Percentiles rank a stretch among this genome's conserved stretches.
phyloP scores from a whole-genome alignment of 106 monocot genomes.

The Dioscorea zingiberensis region DNA sequence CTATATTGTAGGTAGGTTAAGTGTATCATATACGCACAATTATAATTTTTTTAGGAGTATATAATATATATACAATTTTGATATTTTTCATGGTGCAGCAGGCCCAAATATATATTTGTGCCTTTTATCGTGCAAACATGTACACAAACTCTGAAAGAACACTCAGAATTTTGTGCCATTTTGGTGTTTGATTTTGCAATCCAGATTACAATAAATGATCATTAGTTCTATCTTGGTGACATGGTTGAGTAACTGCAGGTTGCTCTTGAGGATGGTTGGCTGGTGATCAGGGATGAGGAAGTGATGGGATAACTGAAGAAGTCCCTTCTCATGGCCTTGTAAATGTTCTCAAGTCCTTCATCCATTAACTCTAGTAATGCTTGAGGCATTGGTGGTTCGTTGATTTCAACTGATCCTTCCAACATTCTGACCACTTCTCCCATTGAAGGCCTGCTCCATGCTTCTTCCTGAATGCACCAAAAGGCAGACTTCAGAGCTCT shows the following conservation, averaged over 20 bases:
- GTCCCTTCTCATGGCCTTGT: slow-evolving; percentile 29
- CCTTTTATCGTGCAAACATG: too few relatives aligned
- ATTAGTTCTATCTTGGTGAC: slow-evolving; percentile 23
- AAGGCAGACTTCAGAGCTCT: slow-evolving; percentile 26
- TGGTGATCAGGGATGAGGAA: slow-evolving; percentile 17
- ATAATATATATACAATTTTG: too few relatives aligned
- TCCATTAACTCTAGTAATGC: slow-evolving; percentile 26
- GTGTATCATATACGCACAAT: too few relatives aligned
- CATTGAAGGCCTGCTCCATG: slow-evolving; percentile 49
- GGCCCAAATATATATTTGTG: too few relatives aligned
- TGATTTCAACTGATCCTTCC: slow-evolving; percentile 46
- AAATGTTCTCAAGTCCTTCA: slow-evolving; percentile 31
- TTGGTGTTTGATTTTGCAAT: too few relatives aligned
- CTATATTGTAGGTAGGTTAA: too few relatives aligned
- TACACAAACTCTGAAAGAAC: too few relatives aligned
- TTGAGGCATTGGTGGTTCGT: slow-evolving; percentile 46
- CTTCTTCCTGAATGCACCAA: slow-evolving; percentile 77
- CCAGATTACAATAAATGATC: too few relatives aligned
- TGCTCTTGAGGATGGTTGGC: slow-evolving; percentile 17
- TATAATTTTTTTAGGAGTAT: neutral
- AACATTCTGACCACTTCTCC: slow-evolving; percentile 50
- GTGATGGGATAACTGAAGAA: neutral
- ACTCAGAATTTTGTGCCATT: too few relatives aligned
- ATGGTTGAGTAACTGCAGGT: slow-evolving; percentile 36
- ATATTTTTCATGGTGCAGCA: too few relatives aligned